Base-by-base conservation (phyloP, 2,329 filamentous ascomycete genomes). In the Fusarium poae region DNA sequence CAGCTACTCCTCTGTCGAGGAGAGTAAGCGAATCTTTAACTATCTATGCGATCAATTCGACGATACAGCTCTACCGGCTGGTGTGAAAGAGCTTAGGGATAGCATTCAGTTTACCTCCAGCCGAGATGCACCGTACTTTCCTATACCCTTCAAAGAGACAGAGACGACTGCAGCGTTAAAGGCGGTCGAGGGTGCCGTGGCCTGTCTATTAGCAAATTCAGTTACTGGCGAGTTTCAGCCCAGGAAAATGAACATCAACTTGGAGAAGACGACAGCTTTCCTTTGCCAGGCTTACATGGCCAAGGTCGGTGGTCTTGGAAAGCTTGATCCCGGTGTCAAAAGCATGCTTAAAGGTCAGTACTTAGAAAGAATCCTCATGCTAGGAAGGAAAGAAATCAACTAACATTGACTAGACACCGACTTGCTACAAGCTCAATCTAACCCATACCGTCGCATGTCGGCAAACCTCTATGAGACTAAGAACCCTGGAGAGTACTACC, bases 391-490 rank as follows among this genome's bases (percentile, higher is more conserved):
- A 25, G 11, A 27, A 4, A n/a, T n/a, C n/a, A 32, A 21, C 35
- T 66, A 43, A 67, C 51, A 27, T 8, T 18, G 15, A 32, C 16
- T 60, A 92, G 91, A 92, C 71, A 93, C 91, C 72, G 91, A 93
- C 77, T 78, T 93, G 23, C 80, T 92, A 7, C 81, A 86, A 64
- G 91, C 91, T 2, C 91, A 93, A 75, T 92, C 91, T 3, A 87
- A 89, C 65, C 81, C 87, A 9, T 93, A 93, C 74, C 86, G 91
- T 12, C 88, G 91, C 64, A 83, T 93, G 77, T 91, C 91, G 13
- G 91, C 91, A 16, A 92, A 92, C 64, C 79, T 93, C 2, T 93
- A 92, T 78, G 83, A 86, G 72, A 92, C 91, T 11, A 89, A 87
- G 75, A 84, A 82, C n/a, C 79, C 82, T 2, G 87, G 85, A n/a